Conservation (phyloP, 192 early-diverging fungal genomes). For the Phlyctochytrium arcticum region DNA sequence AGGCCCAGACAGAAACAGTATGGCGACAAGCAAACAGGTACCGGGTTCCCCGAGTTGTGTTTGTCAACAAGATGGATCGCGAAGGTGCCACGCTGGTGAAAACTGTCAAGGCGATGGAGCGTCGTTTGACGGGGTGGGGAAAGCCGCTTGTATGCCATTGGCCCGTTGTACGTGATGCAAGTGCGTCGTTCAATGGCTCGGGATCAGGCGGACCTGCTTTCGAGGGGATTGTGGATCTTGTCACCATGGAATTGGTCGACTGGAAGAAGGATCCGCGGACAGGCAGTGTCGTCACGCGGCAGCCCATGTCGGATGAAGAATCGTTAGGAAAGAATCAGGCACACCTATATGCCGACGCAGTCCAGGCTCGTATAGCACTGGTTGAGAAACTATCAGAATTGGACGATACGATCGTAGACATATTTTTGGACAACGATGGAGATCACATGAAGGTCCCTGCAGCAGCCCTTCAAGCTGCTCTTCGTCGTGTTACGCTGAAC, state of each 20-base stretch:
- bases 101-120: conserved; percentile 41
- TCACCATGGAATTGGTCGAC: conserved; percentile 65
- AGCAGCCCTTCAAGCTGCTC: conserved; percentile 55
- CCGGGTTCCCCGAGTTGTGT: conserved; percentile 73
- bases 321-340: neutral
- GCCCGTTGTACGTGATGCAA: conserved; percentile 54
- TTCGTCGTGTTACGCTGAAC: conserved; percentile 67
- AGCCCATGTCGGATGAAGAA: neutral
- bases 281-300: conserved; percentile 33
- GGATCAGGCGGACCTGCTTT: conserved; percentile 41
- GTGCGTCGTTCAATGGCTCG: conserved; percentile 1
- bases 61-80: conserved; percentile 97
- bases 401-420: conserved; percentile 80
- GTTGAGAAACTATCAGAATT: conserved; percentile 81
- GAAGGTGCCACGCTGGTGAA: conserved; percentile 65
- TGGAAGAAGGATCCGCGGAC: conserved; percentile 51
- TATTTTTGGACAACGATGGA: conserved; percentile 71
- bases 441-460: conserved; percentile 66
- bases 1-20: conserved; percentile 96
- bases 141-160: conserved; percentile 69
- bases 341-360: conserved; percentile 18
- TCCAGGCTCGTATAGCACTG: conserved; percentile 59
- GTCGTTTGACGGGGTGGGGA: conserved; percentile 42
- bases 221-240: conserved; percentile 67
- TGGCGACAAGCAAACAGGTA: conserved; percentile 79